Evolutionary conservation across 2,329 filamentous ascomycete species (phyloP), one percentile per base, ranked within the genome.

Genomic region (Tolypocladium nubicola): DNA sequence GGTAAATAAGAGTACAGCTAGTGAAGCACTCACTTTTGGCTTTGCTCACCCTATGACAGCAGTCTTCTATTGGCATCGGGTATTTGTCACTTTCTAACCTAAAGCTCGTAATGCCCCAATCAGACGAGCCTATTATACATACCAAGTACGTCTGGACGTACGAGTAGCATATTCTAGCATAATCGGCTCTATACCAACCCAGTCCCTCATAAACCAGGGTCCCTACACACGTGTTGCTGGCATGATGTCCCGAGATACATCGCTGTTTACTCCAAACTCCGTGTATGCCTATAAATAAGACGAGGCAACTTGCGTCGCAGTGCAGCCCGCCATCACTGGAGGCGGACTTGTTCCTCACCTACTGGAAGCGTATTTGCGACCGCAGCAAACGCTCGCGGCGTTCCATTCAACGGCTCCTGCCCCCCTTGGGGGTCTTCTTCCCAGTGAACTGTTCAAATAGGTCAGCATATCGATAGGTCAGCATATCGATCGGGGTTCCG

Each of bases 371-470:
- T 60, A 5, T 60, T 60, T 10, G 38, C 59, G 11, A 57, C 45
- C 10, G 49, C 43, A 23, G 57, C 58, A 21, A 62, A 60, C 23
- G 58, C 37, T 23, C 60, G 56, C 9, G 59, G 57, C 26, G 50
- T 54, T 6, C 53, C 50, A 37, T 65, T 63, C 4, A 65, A 53
- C 35, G 64, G 65, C 49, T 67, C 65, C 2, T 56, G 56, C 56
- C 70, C 69, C 19, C 64, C 65, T 13, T 64, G 58, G 0, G 53
- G 33, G 3, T 56, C 58, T 19, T 66, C 67, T 37, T 71, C 64
- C 71, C 71, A 73, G 49, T 70, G 64, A 45, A 73, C 71, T 73
- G 21, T 21, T 0, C 26, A 4, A 10, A 16, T 4, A 19, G 23
- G n/a, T 45, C 35, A 49, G n/a, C 49, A 41, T 23, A 35, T 33